Conservation (phyloP, 2,329 filamentous ascomycete genomes). For the Neofusicoccum kwambonambiense region DNA sequence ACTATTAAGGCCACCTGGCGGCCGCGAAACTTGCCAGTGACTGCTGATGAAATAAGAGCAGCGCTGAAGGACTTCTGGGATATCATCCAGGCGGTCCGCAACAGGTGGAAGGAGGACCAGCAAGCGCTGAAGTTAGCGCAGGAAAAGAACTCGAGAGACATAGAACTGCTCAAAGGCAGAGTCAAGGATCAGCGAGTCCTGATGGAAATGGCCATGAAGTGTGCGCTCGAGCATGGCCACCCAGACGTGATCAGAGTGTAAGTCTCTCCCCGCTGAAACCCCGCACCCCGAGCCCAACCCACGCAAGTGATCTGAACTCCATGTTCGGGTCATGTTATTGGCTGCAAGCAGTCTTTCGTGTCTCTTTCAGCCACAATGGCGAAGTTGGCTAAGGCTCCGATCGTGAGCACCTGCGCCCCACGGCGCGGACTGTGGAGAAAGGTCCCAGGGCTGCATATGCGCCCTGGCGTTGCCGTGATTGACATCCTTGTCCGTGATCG, state of each 20-base stretch:
- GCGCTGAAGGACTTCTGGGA: constrained; percentile 60
- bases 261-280: constrained; percentile 25
- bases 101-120: constrained; percentile 60
- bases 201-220: constrained; percentile 52
- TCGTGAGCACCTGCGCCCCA: background rate
- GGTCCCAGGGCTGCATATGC: constrained; percentile 3
- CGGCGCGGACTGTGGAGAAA: background rate
- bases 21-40: constrained; percentile 51
- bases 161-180: constrained; percentile 55
- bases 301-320: constrained; percentile 10
- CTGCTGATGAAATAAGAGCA: constrained; percentile 53
- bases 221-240: constrained; percentile 48
- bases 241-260: constrained; percentile 46
- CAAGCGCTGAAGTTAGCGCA: constrained; percentile 58
- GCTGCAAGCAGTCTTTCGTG: background rate
- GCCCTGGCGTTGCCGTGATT: constrained; percentile 8
- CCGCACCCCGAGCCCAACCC: background rate
- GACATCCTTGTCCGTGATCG: constrained; percentile 13
- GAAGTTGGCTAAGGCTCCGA: background rate
- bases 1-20: constrained; percentile 62
- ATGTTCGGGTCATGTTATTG: background rate
- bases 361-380: background rate
- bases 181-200: constrained; percentile 58
- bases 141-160: constrained; percentile 54
- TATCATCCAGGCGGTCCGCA: constrained; percentile 58